phyloP scores from a whole-genome alignment of 78 protist species.

The Salpingoeca rosetta region DNA sequence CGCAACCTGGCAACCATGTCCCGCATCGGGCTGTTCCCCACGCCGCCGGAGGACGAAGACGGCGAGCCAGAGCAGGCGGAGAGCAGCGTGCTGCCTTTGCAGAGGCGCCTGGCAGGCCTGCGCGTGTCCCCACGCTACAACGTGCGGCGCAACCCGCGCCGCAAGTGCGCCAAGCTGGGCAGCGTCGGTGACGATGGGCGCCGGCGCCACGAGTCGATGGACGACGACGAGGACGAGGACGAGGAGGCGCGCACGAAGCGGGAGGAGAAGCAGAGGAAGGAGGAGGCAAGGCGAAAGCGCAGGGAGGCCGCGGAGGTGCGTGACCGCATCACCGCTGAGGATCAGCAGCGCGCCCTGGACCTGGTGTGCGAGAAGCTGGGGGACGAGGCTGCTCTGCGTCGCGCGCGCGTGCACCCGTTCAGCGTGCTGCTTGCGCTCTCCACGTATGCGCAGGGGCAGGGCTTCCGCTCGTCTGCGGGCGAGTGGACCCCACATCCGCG shows the following conservation, averaged over 20 bases:
- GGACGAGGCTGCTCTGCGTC: background rate
- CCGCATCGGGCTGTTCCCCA: background rate
- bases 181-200: no score
- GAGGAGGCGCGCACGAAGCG: background rate
- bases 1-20: conserved; percentile 17
- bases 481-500: background rate
- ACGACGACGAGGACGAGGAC: no score
- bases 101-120: no score
- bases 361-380: background rate
- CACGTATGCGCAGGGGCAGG: conserved; percentile 4
- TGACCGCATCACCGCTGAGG: background rate
- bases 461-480: background rate
- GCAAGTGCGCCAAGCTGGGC: no score
- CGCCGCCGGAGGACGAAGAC: no score
- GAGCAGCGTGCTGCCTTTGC: no score
- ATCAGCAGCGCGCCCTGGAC: background rate
- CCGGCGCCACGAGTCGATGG: no score
- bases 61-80: no score
- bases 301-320: no score
- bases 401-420: conserved; percentile 21
- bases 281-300: no score
- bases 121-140: no score
- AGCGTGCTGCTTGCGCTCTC: conserved; percentile 6
- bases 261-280: background rate
- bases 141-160: no score